These are phyloP conservation scores for Helotiales sp. DNA, from an alignment of 2,329 filamentous ascomycete species.

Conservation along the genomic window DNA sequence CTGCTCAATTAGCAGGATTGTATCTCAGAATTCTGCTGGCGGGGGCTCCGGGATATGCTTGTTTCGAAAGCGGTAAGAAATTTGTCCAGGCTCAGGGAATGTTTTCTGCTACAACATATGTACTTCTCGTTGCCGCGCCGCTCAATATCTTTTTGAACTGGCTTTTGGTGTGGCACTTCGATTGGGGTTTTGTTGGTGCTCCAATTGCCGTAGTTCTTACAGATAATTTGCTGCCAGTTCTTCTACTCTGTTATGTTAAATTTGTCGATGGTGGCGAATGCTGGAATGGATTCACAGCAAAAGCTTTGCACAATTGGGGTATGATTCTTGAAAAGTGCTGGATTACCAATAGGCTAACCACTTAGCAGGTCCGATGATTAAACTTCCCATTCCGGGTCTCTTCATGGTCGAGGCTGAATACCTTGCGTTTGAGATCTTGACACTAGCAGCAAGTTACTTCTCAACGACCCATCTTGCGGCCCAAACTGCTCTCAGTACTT, in stretches of 20 bases:
- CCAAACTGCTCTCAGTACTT: constrained; percentile 81
- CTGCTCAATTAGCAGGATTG: constrained; percentile 71
- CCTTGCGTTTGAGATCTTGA: constrained; percentile 90
- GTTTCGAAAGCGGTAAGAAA: constrained; percentile 78
- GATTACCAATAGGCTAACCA: constrained; percentile 25
- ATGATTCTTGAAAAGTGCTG: neutral
- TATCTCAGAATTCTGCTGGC: constrained; percentile 74
- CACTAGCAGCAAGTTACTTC: constrained; percentile 79
- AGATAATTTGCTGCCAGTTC: constrained; percentile 73
- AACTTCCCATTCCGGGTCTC: constrained; percentile 84
- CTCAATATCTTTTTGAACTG: constrained; percentile 80
- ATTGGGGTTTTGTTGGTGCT: constrained; percentile 76
- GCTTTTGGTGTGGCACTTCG: constrained; percentile 75
- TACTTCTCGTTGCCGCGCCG: constrained; percentile 76
- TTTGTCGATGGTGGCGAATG: constrained; percentile 75
- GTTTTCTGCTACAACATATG: constrained; percentile 80
- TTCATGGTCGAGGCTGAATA: constrained; percentile 95
- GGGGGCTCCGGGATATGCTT: constrained; percentile 76
- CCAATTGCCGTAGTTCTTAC: constrained; percentile 78
- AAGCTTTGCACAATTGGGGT: constrained; percentile 74
- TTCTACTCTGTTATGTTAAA: constrained; percentile 76
- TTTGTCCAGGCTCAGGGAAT: constrained; percentile 84
- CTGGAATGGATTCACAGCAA: constrained; percentile 78
- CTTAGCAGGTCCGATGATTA: constrained; percentile 77
- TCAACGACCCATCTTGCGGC: constrained; percentile 82